Base-by-base conservation (phyloP, 2,329 filamentous ascomycete genomes). In the Fusarium fracticaudum region DNA sequence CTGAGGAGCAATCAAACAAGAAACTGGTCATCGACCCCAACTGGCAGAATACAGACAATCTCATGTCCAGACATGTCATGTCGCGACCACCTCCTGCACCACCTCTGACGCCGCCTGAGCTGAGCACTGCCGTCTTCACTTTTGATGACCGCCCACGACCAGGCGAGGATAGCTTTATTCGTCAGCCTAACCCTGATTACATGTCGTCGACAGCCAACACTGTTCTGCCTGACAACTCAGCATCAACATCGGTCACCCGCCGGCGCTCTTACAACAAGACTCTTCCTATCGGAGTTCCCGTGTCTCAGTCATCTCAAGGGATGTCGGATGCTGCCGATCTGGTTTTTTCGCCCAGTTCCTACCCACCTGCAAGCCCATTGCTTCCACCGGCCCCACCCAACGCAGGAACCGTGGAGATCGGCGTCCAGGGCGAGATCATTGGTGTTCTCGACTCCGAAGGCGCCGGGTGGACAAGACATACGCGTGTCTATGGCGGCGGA, bases 401-500 rank as follows among this genome's bases (percentile, higher is more conserved):
- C 40, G 75, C 68, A 62, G 76, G 73, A 62, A 69, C 73, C 53
- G 68, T 71, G 38, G 83, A 84, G 64, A 82, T 86, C 41, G 82
- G 85, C 58, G 81, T 88, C 9, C 83, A 86, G 53, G 87, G 86
- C 35, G 87, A 89, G 75, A 86, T 87, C 63, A 83, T 89, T 45
- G 86, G 85, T 14, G 82, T 85, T 18, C 80, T 86, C 64, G 85
- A 89, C 75, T 82, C 83, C 64, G 81, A 84, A 18, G 87, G 86
- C 9, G 83, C 84, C 24, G 85, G 85, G 47, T 91, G 88, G 89
- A 87, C 84, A 74, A 85, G 88, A 43, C 89, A 91, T 78, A 91
- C 88, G 22, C 85, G 88, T 33, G 88, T 90, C 33, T 90, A 90
- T 71, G 88, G 88, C 35, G 88, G 88, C 67, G 88, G 88, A 11